These are phyloP conservation scores for Solanum medicagineum DNA, from an alignment of 257 asterid species.

Conservation along the genomic window DNA sequence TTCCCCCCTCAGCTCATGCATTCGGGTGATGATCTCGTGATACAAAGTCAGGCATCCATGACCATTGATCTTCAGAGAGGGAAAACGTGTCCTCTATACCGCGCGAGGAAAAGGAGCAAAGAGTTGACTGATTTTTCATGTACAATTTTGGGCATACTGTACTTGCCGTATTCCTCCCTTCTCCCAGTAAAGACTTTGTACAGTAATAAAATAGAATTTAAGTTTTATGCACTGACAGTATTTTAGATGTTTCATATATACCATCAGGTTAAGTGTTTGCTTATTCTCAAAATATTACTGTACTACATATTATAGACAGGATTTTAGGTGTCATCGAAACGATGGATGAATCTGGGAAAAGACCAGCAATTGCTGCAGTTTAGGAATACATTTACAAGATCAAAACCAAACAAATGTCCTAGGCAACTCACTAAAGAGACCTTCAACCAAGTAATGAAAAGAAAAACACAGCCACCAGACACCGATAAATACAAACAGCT, in stretches of 20 bases:
- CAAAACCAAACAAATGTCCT: neutral
- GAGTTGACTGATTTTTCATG: neutral
- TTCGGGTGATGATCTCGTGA: conserved; percentile 5
- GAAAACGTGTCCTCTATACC: neutral
- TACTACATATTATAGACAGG: neutral
- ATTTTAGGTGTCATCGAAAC: neutral
- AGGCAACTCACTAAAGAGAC: neutral
- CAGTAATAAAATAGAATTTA: neutral
- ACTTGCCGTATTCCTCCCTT: neutral
- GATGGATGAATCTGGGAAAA: neutral
- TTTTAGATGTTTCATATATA: neutral
- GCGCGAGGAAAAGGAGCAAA: neutral
- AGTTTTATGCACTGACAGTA: neutral
- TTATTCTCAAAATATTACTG: neutral
- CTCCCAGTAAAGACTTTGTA: neutral
- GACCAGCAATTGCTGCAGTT: neutral
- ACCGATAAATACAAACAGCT: neutral
- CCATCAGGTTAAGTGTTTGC: neutral
- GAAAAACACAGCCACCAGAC: neutral
- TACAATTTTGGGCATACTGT: neutral
- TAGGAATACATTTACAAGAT: neutral
- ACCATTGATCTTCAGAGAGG: neutral
- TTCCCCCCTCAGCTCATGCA: conserved; percentile 29
- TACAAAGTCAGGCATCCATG: neutral
- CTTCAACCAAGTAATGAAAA: neutral